Evolutionary conservation across 2,329 filamentous ascomycete species (phyloP), one percentile per base, ranked within the genome.

Genomic region (Fusarium guadeloupense): DNA sequence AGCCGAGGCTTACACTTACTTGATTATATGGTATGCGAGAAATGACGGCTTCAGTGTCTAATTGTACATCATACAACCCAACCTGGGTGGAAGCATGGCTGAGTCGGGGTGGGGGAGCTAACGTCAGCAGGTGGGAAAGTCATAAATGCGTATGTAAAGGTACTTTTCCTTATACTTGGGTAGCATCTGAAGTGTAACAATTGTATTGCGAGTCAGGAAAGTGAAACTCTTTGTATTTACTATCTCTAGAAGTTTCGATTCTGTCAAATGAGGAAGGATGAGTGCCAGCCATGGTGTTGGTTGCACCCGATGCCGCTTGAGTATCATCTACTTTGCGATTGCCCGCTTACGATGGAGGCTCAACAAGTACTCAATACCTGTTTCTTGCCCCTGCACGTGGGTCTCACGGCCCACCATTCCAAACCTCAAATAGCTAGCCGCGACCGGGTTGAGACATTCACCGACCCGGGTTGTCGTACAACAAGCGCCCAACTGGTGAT

Each of bases 381-480:
- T 6, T 2, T 19, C 10, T 16, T 19, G 17, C 9, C 12, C 20
- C 34, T 38, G 50, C 50, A 57, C 34, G 50, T 57, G 60, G 38
- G 39, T 25, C 34, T 8, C 9, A 20, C 1, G 12, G 23, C 50
- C 60, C 60, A 57, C 60, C 33, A 14, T 13, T 17, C 55, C 55
- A 64, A 57, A 25, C 60, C 55, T 39, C 17, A 64, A 64, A 28
- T 31, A 48, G 60, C 42, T 61, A 61, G 60, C 12, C 21, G 17
- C 28, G 33, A 25, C 28, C 54, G 55, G 60, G 60, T 46, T 31
- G 60, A 64, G 60, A 64, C 30, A 64, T 64, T 64, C 60, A 64
- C 60, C 60, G 60, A 64, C 55, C 35, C 59, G 37, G 55, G 47
- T 45, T 52, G 34, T 62, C 31, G 39, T 64, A 50, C 55, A 64